Evolutionary conservation across 2,329 filamentous ascomycete genomes (phyloP).

Genomic region (Xylaria multiplex): DNA sequence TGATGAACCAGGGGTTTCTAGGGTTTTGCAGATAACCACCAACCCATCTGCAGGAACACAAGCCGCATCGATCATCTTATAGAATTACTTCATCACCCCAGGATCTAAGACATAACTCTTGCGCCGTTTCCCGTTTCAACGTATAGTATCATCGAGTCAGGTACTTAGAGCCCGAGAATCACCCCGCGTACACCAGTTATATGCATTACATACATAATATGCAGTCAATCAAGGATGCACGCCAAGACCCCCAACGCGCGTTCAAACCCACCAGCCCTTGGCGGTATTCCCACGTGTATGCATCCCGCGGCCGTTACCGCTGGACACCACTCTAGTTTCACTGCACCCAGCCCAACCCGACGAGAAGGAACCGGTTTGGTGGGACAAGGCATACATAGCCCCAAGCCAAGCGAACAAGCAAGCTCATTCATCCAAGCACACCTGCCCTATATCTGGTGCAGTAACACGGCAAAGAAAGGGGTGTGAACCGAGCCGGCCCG

Average conservation of each 20-base stretch:
- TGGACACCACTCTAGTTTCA: neutral
- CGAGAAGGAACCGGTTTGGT: neutral
- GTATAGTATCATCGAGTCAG: neutral
- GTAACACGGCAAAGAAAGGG: neutral
- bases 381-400: slow-evolving; percentile 9
- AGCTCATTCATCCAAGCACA: neutral
- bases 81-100: neutral
- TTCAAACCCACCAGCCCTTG: slow-evolving; percentile 17
- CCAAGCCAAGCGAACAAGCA: slow-evolving; percentile 1
- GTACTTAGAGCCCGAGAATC: neutral
- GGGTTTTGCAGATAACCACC: neutral
- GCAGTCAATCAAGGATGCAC: neutral
- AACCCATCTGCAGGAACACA: neutral
- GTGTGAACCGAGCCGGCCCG: neutral
- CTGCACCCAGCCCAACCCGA: neutral
- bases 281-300: slow-evolving; percentile 17
- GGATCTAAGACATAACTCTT: neutral
- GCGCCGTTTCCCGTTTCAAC: neutral
- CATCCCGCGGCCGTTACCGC: neutral
- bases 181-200: neutral
- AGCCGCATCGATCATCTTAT: neutral
- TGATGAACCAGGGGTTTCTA: neutral
- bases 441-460: neutral
- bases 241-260: slow-evolving; percentile 21
- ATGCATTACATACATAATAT: neutral